phyloP scores from a whole-genome alignment of 2,329 filamentous ascomycete genomes.

The Paecilomyces sp. region DNA sequence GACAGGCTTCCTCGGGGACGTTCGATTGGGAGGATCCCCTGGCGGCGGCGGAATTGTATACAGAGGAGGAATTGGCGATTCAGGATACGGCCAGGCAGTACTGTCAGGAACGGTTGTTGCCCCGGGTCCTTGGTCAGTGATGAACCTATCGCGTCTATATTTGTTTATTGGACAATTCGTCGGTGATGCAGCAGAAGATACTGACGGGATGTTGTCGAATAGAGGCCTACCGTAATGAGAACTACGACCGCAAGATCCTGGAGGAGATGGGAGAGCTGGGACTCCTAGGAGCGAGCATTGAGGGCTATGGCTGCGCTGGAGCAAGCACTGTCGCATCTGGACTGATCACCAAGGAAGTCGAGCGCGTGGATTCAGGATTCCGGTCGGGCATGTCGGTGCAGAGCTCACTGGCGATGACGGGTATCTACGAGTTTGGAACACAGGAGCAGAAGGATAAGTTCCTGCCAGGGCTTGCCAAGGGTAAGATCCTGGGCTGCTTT shows the following conservation, averaged over 20 bases:
- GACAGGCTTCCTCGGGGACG: conserved; percentile 27
- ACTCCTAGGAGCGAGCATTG: conserved; percentile 76
- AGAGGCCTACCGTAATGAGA: conserved; percentile 82
- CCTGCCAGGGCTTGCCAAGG: conserved; percentile 72
- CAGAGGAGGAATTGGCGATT: conserved; percentile 86
- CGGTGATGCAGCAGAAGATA: conserved; percentile 1
- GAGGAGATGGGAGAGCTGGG: conserved; percentile 89
- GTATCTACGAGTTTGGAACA: conserved; percentile 81
- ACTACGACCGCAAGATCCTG: conserved; percentile 79
- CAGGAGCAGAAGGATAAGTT: conserved; percentile 80
- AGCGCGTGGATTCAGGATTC: conserved; percentile 86
- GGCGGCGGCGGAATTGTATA: conserved; percentile 64
- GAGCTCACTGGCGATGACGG: conserved; percentile 87
- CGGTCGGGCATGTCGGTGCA: conserved; percentile 91
- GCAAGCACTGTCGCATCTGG: conserved; percentile 83
- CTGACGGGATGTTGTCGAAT: conserved; percentile 1
- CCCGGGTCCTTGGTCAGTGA: conserved; percentile 71
- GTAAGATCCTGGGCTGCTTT: conserved; percentile 76
- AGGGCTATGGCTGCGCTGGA: conserved; percentile 83
- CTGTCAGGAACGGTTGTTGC: conserved; percentile 82
- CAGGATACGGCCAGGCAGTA: conserved; percentile 87
- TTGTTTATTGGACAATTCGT: neutral
- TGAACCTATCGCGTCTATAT: conserved; percentile 1
- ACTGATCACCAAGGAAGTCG: conserved; percentile 81
- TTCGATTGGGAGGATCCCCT: conserved; percentile 96